Conservation (phyloP, 768 basidiomycete species). For the Galerina marginata region DNA sequence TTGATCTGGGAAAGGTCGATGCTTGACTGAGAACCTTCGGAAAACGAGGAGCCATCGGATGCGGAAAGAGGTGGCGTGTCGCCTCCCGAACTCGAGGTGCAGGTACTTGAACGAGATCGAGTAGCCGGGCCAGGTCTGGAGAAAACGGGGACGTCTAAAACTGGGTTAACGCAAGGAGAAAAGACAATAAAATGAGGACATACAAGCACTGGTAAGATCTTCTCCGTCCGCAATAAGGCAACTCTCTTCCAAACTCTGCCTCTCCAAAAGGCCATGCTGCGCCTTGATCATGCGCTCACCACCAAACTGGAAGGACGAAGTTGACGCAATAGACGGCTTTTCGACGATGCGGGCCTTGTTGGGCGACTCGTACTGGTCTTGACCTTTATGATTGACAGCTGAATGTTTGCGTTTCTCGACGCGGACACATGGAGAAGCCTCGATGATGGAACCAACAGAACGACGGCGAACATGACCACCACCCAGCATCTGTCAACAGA, state of each 20-base stretch:
- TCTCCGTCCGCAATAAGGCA: slow-evolving; percentile 71
- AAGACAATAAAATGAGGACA: slow-evolving; percentile 29
- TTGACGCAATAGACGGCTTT: slow-evolving; percentile 72
- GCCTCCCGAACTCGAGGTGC: slow-evolving; percentile 64
- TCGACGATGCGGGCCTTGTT: slow-evolving; percentile 58
- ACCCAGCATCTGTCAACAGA: slow-evolving; percentile 68
- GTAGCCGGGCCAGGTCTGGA: slow-evolving; percentile 55
- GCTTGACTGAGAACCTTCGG: slow-evolving; percentile 78
- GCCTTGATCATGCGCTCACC: slow-evolving; percentile 72
- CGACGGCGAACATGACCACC: slow-evolving; percentile 75
- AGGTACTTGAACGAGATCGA: slow-evolving; percentile 72
- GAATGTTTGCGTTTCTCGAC: slow-evolving; percentile 67
- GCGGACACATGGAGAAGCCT: slow-evolving; percentile 72
- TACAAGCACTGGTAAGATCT: slow-evolving; percentile 58
- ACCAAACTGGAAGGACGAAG: slow-evolving; percentile 66
- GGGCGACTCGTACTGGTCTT: slow-evolving; percentile 43
- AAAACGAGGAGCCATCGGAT: slow-evolving; percentile 71
- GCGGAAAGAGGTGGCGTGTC: slow-evolving; percentile 76
- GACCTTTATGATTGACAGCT: slow-evolving; percentile 35
- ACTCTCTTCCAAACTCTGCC: slow-evolving; percentile 72
- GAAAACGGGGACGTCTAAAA: slow-evolving; percentile 63
- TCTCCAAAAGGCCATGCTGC: slow-evolving; percentile 62
- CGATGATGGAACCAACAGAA: slow-evolving; percentile 69
- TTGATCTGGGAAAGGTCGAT: slow-evolving; percentile 73
- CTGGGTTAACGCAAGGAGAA: background rate